Percentiles rank a stretch among this genome's conserved stretches.
phyloP scores from a whole-genome alignment of 352 stramenopile genomes.

The Phytopythium aichiense region DNA sequence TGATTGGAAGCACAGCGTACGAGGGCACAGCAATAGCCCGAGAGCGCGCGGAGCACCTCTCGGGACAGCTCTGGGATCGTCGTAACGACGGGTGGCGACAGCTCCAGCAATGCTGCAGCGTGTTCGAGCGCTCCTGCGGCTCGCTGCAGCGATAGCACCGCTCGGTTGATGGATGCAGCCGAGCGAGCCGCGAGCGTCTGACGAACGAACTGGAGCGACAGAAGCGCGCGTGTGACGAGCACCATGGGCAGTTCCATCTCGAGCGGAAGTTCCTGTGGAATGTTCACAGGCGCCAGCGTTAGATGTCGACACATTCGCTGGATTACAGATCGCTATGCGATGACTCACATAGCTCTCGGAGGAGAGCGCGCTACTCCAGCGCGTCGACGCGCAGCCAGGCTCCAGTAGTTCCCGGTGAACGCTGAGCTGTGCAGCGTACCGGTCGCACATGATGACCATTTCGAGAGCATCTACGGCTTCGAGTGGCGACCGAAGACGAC shows the following conservation, averaged over 20 bases:
- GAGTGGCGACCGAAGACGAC: background rate
- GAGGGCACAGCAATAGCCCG: conserved; percentile 12
- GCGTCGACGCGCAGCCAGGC: background rate
- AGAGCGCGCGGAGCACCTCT: conserved; percentile 14
- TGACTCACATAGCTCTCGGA: conserved; percentile 9
- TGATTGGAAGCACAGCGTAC: conserved; percentile 6
- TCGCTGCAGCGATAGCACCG: conserved; percentile 11
- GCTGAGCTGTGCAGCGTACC: background rate
- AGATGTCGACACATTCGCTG: background rate
- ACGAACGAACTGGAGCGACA: conserved; percentile 19
- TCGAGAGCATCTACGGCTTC: background rate
- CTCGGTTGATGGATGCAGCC: background rate
- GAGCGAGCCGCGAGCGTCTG: conserved; percentile 4
- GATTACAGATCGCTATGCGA: background rate
- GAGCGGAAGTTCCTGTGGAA: conserved; percentile 16
- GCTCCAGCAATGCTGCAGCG: conserved; percentile 10
- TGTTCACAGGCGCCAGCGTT: background rate
- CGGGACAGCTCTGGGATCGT: conserved; percentile 16
- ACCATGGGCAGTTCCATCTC: conserved; percentile 34
- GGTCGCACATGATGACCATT: conserved; percentile 5
- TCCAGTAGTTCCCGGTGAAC: background rate
- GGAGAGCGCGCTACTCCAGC: conserved; percentile 15
- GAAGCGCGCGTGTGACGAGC: conserved; percentile 18
- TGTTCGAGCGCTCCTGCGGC: conserved; percentile 18
- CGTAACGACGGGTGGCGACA: conserved; percentile 2